Percentiles rank a stretch among this genome's conserved stretches.
Conservation (phyloP, 768 basidiomycete genomes). For the Coprinopsis sp. region DNA sequence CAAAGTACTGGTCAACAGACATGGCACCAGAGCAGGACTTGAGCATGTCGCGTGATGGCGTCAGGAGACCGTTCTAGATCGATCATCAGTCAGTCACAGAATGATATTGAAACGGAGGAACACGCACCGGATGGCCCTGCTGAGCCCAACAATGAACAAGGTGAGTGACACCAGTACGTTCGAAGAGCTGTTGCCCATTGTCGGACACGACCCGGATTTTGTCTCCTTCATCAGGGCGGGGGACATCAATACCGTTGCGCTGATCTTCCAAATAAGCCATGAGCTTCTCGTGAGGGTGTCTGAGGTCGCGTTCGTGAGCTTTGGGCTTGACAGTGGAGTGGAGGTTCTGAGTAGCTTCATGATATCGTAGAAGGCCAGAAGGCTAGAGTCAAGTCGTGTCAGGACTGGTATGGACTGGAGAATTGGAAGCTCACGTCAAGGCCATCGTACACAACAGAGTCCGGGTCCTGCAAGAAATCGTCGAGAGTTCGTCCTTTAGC, state of each 20-base stretch:
- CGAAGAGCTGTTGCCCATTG: background rate
- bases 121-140: constrained; percentile 11
- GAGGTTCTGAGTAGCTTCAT: constrained; percentile 4
- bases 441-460: background rate
- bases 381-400: too few species aligned
- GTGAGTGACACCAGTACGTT: constrained; percentile 9
- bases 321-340: background rate
- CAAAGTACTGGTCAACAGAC: background rate
- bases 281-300: background rate
- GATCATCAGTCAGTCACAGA: background rate
- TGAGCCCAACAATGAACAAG: constrained; percentile 14
- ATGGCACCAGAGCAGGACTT: background rate
- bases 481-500: constrained; percentile 5
- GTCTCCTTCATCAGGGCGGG: too few species aligned
- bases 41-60: background rate
- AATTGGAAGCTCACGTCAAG: background rate
- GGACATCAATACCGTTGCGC: too few species aligned
- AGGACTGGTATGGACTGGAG: background rate
- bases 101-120: background rate
- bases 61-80: background rate
- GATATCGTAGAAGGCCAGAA: background rate
- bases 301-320: background rate
- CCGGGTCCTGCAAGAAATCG: constrained; percentile 1
- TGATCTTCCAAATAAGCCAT: too few species aligned
- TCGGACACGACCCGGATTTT: background rate